A percentile compares a stretch with the other conserved stretches of the same genome.
These are phyloP conservation scores for Pontederia paniculata DNA, from an alignment of 176 grass and related monocot genomes.

Conservation along the genomic window DNA sequence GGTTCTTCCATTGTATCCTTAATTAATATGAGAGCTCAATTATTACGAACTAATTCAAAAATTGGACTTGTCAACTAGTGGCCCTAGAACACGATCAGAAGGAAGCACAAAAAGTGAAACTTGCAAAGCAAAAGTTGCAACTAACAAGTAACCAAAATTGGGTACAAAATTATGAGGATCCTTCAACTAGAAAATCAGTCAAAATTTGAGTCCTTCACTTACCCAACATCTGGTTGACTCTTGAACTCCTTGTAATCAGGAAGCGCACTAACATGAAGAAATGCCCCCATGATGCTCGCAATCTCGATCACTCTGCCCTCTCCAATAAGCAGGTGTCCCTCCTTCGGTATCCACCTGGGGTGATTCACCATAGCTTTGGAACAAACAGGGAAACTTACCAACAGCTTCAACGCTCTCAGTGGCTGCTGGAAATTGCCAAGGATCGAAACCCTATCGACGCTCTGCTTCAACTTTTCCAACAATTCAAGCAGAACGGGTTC, in stretches of 20 bases:
- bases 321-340: slow-evolving; percentile 52
- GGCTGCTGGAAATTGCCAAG: slow-evolving; percentile 83
- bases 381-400: slow-evolving; percentile 52
- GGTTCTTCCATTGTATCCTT: too few species aligned
- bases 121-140: too few species aligned
- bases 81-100: too few species aligned
- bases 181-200: neutral
- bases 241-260: slow-evolving; percentile 55
- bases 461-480: slow-evolving; percentile 57
- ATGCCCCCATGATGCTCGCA: slow-evolving; percentile 61
- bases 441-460: slow-evolving; percentile 49
- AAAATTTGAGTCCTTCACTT: neutral
- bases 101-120: too few species aligned
- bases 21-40: too few species aligned
- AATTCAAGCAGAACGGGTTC: slow-evolving; percentile 46
- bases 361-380: slow-evolving; percentile 77
- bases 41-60: too few species aligned
- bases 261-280: slow-evolving; percentile 81
- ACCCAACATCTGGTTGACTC: slow-evolving; percentile 60
- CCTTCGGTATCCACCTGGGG: slow-evolving; percentile 68
- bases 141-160: too few species aligned
- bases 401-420: slow-evolving; percentile 49
- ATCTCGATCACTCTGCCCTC: slow-evolving; percentile 85
- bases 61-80: too few species aligned
- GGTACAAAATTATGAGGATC: too few species aligned